These are phyloP conservation scores for Nakazawaea wickerhamii DNA, from an alignment of 805 yeast genomes.

Conservation along the genomic window DNA sequence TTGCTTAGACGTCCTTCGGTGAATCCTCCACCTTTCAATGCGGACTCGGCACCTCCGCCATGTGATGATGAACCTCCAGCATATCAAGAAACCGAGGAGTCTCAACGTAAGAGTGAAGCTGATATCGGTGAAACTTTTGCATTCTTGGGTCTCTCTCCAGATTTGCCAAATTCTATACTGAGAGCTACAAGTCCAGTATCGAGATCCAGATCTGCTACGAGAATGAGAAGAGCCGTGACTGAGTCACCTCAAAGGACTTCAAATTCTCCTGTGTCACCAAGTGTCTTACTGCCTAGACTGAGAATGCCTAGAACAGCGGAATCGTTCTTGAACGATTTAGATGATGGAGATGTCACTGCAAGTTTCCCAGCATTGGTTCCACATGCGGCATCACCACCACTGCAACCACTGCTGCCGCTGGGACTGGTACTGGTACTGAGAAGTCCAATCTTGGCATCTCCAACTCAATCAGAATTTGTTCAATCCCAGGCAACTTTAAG, in stretches of 20 bases:
- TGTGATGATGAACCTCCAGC: conserved; percentile 18
- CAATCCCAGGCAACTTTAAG: no score
- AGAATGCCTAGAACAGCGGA: conserved; percentile 10
- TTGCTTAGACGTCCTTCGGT: conserved; percentile 47
- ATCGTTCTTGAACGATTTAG: conserved; percentile 9
- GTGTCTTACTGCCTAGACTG: background rate
- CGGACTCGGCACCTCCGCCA: conserved; percentile 33
- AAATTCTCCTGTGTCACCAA: background rate
- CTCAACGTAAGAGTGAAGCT: conserved; percentile 19
- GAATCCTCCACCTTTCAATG: conserved; percentile 63
- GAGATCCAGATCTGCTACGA: conserved; percentile 8
- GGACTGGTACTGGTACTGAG: no score
- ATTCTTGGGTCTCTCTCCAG: conserved; percentile 28
- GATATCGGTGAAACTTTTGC: conserved; percentile 17
- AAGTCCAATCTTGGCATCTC: no score
- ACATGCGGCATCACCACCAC: background rate
- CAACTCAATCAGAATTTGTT: no score
- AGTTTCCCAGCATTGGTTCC: background rate
- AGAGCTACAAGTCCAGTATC: conserved; percentile 25
- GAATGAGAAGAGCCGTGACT: background rate
- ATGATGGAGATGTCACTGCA: background rate
- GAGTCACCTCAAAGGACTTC: background rate
- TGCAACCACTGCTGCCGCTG: background rate
- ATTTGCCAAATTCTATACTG: conserved; percentile 28
- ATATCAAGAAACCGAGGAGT: conserved; percentile 18